Evolutionary conservation across 1,284 basidiomycete genomes (phyloP).

Genomic region (Puccinia polysora): DNA sequence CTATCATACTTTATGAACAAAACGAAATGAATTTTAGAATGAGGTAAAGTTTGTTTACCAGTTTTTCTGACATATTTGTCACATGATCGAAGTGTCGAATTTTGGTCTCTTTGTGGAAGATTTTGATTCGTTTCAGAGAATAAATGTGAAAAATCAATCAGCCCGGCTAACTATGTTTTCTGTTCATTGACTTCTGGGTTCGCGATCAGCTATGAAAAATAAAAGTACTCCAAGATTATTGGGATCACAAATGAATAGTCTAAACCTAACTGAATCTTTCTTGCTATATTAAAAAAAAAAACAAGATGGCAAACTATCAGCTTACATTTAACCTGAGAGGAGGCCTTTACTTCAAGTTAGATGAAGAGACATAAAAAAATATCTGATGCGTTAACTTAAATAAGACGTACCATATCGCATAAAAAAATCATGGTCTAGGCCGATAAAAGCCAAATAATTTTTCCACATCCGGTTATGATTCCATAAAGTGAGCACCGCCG

Average conservation of each 20-base stretch:
- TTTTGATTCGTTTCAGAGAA: background rate
- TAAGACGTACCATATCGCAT: conserved; percentile 21
- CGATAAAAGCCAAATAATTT: background rate
- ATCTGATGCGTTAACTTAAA: background rate
- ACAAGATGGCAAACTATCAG: background rate
- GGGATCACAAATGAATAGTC: background rate
- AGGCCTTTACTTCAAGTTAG: no score
- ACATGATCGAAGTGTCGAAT: conserved; percentile 18
- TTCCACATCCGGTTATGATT: background rate
- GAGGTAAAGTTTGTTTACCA: background rate
- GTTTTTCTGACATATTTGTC: conserved; percentile 8
- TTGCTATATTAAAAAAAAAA: background rate
- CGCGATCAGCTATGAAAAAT: background rate
- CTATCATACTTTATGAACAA: no score
- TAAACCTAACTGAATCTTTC: conserved; percentile 25
- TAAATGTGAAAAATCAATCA: background rate
- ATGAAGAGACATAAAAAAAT: no score
- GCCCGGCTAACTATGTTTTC: no score
- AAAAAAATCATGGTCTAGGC: conserved; percentile 3
- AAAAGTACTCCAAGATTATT: background rate
- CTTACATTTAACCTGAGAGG: no score
- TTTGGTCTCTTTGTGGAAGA: background rate
- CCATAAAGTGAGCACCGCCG: background rate
- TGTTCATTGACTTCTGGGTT: background rate
- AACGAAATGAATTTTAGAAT: no score